Evolutionary conservation across 257 asterid species (phyloP).

Genomic region (Galeopsis tetrahit): DNA sequence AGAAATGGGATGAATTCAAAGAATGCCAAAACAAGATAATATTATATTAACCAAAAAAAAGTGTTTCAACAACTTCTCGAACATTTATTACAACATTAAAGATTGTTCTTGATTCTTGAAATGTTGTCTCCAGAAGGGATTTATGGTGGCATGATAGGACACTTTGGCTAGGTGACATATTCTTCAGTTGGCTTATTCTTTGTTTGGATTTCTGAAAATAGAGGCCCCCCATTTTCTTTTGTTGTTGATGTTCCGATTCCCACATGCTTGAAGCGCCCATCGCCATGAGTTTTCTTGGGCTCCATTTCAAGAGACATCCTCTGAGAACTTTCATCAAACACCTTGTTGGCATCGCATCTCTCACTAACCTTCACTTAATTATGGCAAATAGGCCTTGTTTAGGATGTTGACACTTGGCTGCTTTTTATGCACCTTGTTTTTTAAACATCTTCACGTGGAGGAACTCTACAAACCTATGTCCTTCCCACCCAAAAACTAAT

Average conservation of each 20-base stretch:
- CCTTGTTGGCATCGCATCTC: constrained; percentile 39
- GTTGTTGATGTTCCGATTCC: constrained; percentile 18
- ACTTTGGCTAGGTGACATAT: constrained; percentile 28
- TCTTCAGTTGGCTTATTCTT: constrained; percentile 57
- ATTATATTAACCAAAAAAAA: not conserved
- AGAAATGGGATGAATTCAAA: not conserved
- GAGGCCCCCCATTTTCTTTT: constrained; percentile 28
- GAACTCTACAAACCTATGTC: constrained; percentile 32
- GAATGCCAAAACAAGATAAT: not conserved
- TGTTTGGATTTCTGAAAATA: constrained; percentile 42
- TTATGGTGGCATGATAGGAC: constrained; percentile 37
- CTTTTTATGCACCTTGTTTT: constrained; percentile 24
- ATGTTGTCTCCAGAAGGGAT: constrained; percentile 33
- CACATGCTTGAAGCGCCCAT: not conserved
- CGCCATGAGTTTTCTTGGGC: constrained; percentile 32
- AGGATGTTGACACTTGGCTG: constrained; percentile 35
- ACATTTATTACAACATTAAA: not conserved
- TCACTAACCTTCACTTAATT: constrained; percentile 27
- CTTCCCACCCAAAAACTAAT: constrained; percentile 9
- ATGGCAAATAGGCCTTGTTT: constrained; percentile 32
- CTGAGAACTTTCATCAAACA: constrained; percentile 51
- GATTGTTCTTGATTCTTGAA: constrained; percentile 3
- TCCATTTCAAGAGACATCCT: constrained; percentile 40
- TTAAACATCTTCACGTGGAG: constrained; percentile 47
- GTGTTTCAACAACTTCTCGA: not conserved